phyloP scores from a whole-genome alignment of 2,329 filamentous ascomycete genomes.

The Xylaria sp. region DNA sequence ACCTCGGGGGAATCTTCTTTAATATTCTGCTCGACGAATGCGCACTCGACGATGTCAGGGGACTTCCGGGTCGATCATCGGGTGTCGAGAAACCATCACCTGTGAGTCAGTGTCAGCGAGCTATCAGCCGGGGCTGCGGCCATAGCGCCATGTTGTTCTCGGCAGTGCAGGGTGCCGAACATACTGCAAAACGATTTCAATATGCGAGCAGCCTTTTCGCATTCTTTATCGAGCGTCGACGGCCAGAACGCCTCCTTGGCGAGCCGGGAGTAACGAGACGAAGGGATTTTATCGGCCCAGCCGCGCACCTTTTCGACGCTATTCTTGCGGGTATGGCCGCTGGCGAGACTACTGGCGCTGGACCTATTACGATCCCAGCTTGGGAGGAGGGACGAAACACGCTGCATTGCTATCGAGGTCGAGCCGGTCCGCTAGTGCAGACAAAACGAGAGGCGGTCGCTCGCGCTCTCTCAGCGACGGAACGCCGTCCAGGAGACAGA shows the following conservation, averaged over 20 bases:
- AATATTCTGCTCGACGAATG: slow-evolving; percentile 65
- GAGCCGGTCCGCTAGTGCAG: slow-evolving; percentile 25
- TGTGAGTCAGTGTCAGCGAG: slow-evolving; percentile 45
- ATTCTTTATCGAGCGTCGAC: slow-evolving; percentile 85
- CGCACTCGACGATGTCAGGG: slow-evolving; percentile 52
- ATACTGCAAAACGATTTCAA: slow-evolving; percentile 89
- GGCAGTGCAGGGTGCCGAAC: slow-evolving; percentile 48
- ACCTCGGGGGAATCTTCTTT: slow-evolving; percentile 86
- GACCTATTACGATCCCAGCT: slow-evolving; percentile 49
- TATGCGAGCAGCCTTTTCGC: slow-evolving; percentile 90
- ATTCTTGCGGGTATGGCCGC: slow-evolving; percentile 47
- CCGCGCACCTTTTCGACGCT: slow-evolving; percentile 56
- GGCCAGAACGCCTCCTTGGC: slow-evolving; percentile 86
- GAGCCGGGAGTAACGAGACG: slow-evolving; percentile 67
- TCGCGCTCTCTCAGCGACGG: slow-evolving; percentile 22
- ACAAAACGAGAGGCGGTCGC: slow-evolving; percentile 35
- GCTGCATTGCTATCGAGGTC: slow-evolving; percentile 55
- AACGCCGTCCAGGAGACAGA: slow-evolving; percentile 5
- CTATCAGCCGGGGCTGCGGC: slow-evolving; percentile 28
- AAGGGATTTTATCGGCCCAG: slow-evolving; percentile 62
- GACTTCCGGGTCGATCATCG: slow-evolving; percentile 52
- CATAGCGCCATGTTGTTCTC: slow-evolving; percentile 37
- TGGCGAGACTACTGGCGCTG: slow-evolving; percentile 54
- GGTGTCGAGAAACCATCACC: slow-evolving; percentile 67
- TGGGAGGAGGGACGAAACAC: slow-evolving; percentile 59